Base-by-base conservation (phyloP, 805 yeast species). In the Yamadazyma ubonensis region DNA sequence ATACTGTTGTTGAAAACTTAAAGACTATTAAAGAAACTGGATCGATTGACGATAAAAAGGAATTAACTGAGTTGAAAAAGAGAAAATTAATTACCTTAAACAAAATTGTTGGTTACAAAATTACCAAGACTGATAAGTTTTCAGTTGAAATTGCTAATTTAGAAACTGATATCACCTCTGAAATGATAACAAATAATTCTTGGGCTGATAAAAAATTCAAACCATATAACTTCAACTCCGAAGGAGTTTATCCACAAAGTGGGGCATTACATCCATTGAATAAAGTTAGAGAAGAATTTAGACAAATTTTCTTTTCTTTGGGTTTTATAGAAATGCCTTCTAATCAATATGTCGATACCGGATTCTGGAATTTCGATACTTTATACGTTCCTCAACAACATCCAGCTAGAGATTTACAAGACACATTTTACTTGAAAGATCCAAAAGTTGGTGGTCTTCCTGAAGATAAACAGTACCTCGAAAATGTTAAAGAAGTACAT, bases 271-370 rank as follows among this genome's bases (percentile, higher is more conserved):
- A 93, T 66, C 99, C 99, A 26, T 76, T 93, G 56, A 88, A 81
- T 73, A 93, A 93, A 67, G 98, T 93, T 44, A 81, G 97, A 58
- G 97, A 91, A 67, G 99, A 93, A 66, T 93, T 93, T 70, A 79
- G 99, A 70, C 96, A 90, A 65, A 91, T 93, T 58, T 93, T 93
- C 79, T 91, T 93, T 70, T 81, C 93, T 27, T 81, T 93, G 90
- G 99, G 99, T 6, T 93, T 93, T 81, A 81, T 93, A 20, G 99
- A 93, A 71, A 93, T 93, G 99, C 96, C 99, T 45, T 84, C 99
- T 18, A 91, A 91, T 65, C 96, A 91, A 65, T 93, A 90, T 62
- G 99, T 93, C 38, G 99, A 93, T 61, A 79, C 93, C 12, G 98
- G 98, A 4, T 93, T 93, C 81, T 93, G 99, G 99, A 93, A 93